phyloP scores from a whole-genome alignment of 2,329 filamentous ascomycete species.

The Passalora sequoiae region DNA sequence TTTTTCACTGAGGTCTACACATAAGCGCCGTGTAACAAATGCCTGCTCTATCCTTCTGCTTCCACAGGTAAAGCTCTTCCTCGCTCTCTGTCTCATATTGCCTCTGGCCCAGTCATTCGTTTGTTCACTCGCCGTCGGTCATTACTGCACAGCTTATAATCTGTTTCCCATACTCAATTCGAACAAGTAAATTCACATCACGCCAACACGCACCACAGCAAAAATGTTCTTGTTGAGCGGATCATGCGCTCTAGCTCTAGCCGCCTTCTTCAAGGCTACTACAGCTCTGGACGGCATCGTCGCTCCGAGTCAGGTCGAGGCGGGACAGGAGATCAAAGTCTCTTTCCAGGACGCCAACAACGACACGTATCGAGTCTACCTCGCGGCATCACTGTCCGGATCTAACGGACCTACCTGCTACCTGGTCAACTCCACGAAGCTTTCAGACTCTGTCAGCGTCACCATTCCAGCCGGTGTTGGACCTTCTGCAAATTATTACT shows the following conservation, averaged over 20 bases:
- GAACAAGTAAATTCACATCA: no score
- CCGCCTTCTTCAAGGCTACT: constrained; percentile 9
- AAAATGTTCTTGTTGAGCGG: no score
- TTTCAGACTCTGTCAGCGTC: constrained; percentile 26
- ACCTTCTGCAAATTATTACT: constrained; percentile 31
- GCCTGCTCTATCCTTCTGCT: no score
- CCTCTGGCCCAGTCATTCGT: no score
- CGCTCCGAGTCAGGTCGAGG: constrained; percentile 24
- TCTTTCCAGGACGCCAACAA: constrained; percentile 31
- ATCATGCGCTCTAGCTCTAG: constrained; percentile 9
- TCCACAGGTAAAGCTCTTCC: no score
- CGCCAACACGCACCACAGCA: no score
- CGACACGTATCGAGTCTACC: constrained; percentile 32
- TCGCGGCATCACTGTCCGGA: constrained; percentile 32
- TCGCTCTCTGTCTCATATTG: no score
- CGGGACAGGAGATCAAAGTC: constrained; percentile 28
- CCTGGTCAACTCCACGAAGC: constrained; percentile 32
- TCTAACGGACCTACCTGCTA: constrained; percentile 33
- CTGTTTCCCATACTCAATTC: no score
- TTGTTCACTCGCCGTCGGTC: no score
- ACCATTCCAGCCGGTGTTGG: constrained; percentile 32
- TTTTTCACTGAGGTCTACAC: no score
- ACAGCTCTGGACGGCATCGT: constrained; percentile 27
- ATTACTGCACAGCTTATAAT: no score
- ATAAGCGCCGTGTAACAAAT: no score